phyloP scores from a whole-genome alignment of 148 eudicot genomes.

The Nyssa sinensis region DNA sequence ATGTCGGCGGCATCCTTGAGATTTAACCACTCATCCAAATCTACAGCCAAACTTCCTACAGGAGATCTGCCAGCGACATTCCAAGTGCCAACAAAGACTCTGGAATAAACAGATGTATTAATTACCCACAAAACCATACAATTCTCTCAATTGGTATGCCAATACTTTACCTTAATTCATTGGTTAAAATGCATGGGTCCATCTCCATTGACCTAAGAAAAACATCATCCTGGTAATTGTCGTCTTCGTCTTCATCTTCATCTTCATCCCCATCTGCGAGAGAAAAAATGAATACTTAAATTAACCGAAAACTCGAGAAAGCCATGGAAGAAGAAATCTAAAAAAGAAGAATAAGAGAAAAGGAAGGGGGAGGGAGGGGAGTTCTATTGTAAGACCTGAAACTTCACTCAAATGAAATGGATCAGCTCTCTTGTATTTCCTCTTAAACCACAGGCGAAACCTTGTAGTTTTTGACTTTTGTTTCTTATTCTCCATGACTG shows the following conservation, averaged over 20 bases:
- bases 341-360: not conserved
- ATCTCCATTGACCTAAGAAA: slow-evolving; percentile 30
- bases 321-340: not conserved
- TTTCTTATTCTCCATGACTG: slow-evolving; percentile 48
- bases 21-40: slow-evolving; percentile 64
- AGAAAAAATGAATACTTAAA: slow-evolving; percentile 8
- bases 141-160: not conserved
- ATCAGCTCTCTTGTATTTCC: slow-evolving; percentile 49
- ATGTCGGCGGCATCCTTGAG: slow-evolving; percentile 57
- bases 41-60: slow-evolving; percentile 49
- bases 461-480: slow-evolving; percentile 30
- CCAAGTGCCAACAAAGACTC: slow-evolving; percentile 70
- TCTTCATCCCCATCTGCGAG: slow-evolving; percentile 45
- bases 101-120: slow-evolving; percentile 18
- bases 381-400: slow-evolving; percentile 42
- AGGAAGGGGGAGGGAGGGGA: too few species aligned
- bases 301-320: not conserved
- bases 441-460: slow-evolving; percentile 44
- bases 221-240: slow-evolving; percentile 28
- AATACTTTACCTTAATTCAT: slow-evolving; percentile 55
- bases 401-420: slow-evolving; percentile 34
- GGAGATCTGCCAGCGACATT: slow-evolving; percentile 73
- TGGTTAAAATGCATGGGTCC: slow-evolving; percentile 31
- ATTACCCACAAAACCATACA: not conserved
- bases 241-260: slow-evolving; percentile 40